A percentile compares a stretch with the other conserved stretches of the same genome.
phyloP scores from a whole-genome alignment of 352 stramenopile genomes.

The Pseudoperonospora humuli region DNA sequence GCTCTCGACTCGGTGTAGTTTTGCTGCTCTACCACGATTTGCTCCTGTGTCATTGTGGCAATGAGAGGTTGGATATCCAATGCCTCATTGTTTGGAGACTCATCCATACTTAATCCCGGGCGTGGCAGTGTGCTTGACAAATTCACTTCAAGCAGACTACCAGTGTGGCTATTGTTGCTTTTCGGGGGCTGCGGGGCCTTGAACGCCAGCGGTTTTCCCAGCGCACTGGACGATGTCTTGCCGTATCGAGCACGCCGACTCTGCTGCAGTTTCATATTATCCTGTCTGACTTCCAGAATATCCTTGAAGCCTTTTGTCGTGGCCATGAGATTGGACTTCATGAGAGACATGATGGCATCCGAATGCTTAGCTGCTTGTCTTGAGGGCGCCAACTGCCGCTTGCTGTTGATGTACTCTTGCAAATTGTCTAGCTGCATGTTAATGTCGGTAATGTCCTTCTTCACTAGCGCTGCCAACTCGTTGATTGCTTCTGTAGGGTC shows the following conservation, averaged over 20 bases:
- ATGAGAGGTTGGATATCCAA: conserved; percentile 66
- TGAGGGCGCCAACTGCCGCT: conserved; percentile 46
- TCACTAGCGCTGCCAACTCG: conserved; percentile 67
- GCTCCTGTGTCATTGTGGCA: conserved; percentile 59
- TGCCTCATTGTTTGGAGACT: conserved; percentile 19
- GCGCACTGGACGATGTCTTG: conserved; percentile 56
- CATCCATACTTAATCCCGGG: conserved; percentile 22
- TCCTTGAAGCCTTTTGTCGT: conserved; percentile 81
- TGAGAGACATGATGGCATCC: conserved; percentile 74
- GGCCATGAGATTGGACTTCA: conserved; percentile 78
- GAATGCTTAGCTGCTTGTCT: conserved; percentile 71
- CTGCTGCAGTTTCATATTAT: conserved; percentile 84
- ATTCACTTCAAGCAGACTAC: conserved; percentile 31
- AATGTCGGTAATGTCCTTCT: conserved; percentile 85
- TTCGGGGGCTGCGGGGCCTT: conserved; percentile 28
- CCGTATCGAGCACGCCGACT: conserved; percentile 68
- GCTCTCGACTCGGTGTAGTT: conserved; percentile 69
- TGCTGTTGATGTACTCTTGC: conserved; percentile 73
- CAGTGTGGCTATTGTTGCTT: conserved; percentile 26
- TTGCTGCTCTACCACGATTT: conserved; percentile 70
- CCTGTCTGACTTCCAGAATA: conserved; percentile 77
- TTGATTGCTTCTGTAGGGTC: conserved; percentile 81
- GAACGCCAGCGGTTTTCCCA: conserved; percentile 74
- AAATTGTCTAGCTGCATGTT: conserved; percentile 81
- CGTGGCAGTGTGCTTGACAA: conserved; percentile 48